Evolutionary conservation across 306 rosid species (phyloP).

Genomic region (Gynostemma pentaphyllum): DNA sequence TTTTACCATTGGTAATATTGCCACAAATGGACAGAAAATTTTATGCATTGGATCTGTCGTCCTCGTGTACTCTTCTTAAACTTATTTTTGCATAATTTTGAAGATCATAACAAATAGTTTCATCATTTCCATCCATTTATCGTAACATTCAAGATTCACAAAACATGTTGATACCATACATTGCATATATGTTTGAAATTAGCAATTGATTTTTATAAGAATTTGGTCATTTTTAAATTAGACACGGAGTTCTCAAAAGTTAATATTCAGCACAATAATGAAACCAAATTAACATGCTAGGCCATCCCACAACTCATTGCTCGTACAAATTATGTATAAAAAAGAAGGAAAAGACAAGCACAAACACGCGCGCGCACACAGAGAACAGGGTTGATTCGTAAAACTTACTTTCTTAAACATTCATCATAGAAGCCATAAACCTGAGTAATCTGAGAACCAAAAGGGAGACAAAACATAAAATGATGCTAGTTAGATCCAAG

Average conservation of each 20-base stretch:
- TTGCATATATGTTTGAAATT: neutral
- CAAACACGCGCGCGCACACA: no score
- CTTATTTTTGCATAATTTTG: neutral
- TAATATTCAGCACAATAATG: neutral
- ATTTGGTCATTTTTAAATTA: neutral
- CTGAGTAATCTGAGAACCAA: constrained; percentile 10
- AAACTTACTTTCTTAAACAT: constrained; percentile 12
- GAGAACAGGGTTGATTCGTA: neutral
- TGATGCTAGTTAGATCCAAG: neutral
- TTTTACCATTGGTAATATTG: no score
- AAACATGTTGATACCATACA: neutral
- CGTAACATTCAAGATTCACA: neutral
- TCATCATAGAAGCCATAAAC: constrained; percentile 12
- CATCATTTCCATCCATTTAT: neutral
- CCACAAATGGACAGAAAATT: no score
- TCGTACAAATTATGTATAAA: neutral
- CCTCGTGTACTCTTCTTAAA: neutral
- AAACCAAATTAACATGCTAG: neutral
- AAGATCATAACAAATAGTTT: neutral
- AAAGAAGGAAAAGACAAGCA: no score
- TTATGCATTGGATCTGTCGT: neutral
- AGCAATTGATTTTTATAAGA: neutral
- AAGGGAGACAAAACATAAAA: constrained; percentile 7
- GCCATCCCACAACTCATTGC: neutral
- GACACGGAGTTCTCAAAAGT: neutral